Conservation (phyloP, 768 basidiomycete species). For the Hemileccinum impolitum region DNA sequence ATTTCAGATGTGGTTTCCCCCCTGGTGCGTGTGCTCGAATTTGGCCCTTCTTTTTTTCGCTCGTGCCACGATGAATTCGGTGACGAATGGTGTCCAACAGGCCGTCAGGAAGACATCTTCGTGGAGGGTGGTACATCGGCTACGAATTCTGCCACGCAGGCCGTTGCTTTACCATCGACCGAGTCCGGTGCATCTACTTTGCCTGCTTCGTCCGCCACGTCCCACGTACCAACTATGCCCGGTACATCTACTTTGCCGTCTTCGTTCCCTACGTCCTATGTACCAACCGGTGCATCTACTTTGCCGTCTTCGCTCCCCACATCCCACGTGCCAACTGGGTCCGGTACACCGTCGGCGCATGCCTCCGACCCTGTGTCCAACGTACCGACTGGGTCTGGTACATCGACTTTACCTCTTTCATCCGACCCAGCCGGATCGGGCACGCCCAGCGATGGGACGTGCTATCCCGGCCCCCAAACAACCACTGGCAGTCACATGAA, state of each 20-base stretch:
- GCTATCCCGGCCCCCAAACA: too few relatives aligned
- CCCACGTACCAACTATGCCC: not conserved
- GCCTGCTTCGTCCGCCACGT: not conserved
- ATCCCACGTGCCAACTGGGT: not conserved
- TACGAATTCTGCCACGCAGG: not conserved
- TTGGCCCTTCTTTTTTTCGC: not conserved
- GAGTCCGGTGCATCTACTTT: not conserved
- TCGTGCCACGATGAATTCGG: not conserved
- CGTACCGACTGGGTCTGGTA: not conserved
- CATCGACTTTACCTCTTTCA: not conserved
- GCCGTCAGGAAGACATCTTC: conserved; percentile 19
- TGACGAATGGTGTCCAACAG: conserved; percentile 5
- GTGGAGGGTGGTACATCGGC: not conserved
- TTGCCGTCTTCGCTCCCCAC: not conserved
- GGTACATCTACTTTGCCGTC: not conserved
- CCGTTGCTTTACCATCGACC: too few relatives aligned
- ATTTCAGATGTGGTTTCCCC: conserved; percentile 8
- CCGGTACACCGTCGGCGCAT: not conserved
- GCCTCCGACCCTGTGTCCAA: not conserved
- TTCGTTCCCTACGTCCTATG: not conserved
- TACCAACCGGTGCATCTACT: not conserved
- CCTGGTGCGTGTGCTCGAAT: conserved; percentile 10
- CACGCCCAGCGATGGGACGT: too few relatives aligned
- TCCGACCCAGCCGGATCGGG: too few relatives aligned
- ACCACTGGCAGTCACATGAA: not conserved